Conservation (phyloP, 805 yeast species). For the Saccharomycopsis sp. region DNA sequence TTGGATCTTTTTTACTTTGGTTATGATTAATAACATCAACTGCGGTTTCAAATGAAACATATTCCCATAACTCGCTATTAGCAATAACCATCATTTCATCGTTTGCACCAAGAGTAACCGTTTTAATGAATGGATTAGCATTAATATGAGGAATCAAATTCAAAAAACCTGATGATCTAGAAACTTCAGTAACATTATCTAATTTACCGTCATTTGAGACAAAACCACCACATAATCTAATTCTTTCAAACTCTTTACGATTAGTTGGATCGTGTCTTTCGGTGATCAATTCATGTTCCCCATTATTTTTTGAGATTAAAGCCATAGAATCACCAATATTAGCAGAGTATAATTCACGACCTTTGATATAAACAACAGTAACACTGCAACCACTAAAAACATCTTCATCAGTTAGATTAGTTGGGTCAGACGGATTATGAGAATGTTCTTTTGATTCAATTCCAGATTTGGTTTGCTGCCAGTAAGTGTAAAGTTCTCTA, state of each 20-base stretch:
- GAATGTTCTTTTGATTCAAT: background rate
- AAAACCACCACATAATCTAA: conserved; percentile 84
- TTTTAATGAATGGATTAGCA: conserved; percentile 74
- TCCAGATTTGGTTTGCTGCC: conserved; percentile 8
- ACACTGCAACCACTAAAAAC: conserved; percentile 76
- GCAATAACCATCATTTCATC: conserved; percentile 84
- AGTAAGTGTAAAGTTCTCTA: conserved; percentile 58
- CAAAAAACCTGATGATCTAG: conserved; percentile 88
- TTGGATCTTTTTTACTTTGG: conserved; percentile 71
- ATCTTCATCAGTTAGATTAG: conserved; percentile 42
- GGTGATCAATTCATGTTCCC: conserved; percentile 66
- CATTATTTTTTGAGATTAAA: conserved; percentile 66
- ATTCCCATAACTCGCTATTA: conserved; percentile 78
- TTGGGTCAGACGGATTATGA: conserved; percentile 10
- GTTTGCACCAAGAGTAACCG: conserved; percentile 46
- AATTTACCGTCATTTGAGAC: conserved; percentile 77
- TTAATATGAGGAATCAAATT: conserved; percentile 79
- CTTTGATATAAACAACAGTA: conserved; percentile 70
- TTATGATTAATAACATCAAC: conserved; percentile 84
- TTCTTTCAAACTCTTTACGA: conserved; percentile 69
- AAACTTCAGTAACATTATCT: conserved; percentile 73
- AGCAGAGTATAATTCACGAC: conserved; percentile 62
- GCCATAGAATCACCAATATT: conserved; percentile 89
- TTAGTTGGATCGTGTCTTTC: conserved; percentile 78
- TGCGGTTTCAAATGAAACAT: conserved; percentile 70